phyloP scores from a whole-genome alignment of 805 yeast genomes.

The Candida montana region DNA sequence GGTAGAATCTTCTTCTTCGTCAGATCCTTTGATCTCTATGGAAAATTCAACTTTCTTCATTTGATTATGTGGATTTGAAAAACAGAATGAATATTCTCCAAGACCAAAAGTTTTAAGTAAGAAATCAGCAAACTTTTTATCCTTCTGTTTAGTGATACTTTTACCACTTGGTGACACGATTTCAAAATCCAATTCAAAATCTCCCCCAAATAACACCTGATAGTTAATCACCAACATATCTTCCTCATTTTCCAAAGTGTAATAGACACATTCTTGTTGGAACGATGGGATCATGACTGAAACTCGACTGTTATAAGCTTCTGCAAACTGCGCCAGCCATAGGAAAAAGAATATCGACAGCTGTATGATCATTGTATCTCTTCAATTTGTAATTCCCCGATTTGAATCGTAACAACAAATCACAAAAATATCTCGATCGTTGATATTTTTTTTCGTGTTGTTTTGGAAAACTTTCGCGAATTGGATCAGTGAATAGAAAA shows the following conservation, averaged over 20 bases:
- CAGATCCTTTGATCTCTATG: conserved; percentile 43
- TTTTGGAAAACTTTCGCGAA: too few relatives aligned
- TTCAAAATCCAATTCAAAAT: conserved; percentile 60
- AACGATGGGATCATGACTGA: conserved; percentile 28
- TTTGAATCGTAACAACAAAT: too few relatives aligned
- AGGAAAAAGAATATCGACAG: not conserved
- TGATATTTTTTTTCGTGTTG: too few relatives aligned
- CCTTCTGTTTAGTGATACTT: conserved; percentile 42
- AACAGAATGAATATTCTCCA: conserved; percentile 65
- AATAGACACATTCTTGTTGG: conserved; percentile 39
- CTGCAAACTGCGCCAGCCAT: not conserved
- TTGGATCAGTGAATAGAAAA: too few relatives aligned
- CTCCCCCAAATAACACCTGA: conserved; percentile 57
- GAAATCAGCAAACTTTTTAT: conserved; percentile 61
- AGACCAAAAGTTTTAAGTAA: conserved; percentile 49
- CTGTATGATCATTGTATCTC: not conserved
- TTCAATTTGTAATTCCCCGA: too few relatives aligned
- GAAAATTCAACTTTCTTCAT: conserved; percentile 62
- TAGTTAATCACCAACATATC: conserved; percentile 37
- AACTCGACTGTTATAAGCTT: conserved; percentile 10
- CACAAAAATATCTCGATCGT: too few relatives aligned
- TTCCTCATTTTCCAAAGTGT: conserved; percentile 30
- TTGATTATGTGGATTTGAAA: conserved; percentile 58
- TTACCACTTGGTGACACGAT: conserved; percentile 51
- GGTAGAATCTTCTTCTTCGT: conserved; percentile 25